Base-by-base conservation (phyloP, 257 asterid genomes). In the Forsythia viridissima region DNA sequence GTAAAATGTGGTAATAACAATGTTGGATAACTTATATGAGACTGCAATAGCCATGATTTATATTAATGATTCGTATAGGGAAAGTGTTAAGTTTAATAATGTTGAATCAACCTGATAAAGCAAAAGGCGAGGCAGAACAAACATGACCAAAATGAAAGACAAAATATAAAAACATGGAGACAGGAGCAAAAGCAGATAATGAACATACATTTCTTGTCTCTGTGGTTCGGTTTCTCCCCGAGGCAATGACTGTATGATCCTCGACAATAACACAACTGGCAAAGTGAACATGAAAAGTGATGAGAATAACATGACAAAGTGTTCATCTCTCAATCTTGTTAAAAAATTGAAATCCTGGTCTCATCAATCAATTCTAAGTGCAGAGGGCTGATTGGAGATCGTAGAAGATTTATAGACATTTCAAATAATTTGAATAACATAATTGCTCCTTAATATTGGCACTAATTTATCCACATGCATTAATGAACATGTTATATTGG, bases 191-290 rank as follows among this genome's bases (percentile, higher is more conserved):
- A 74, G 55, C 36, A 81, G 52, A 70, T 21, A 61, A 73, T 76
- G 71, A 75, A 68, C 81, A 10, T 80, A 89, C 96, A 79, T 92
- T 94, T 87, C 97, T 84, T 12, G 90, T 94, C 89, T 94, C 92
- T 57, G 83, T 89, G 9, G 97, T 91, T 75, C 89, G 91, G 80
- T 94, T 94, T 87, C 89, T 90, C 79, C 98, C 97, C 0, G 86
- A 80, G 76, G 98, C 90, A 86, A 91, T 88, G 81, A 94, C 91
- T 71, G 79, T 73, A 77, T 89, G 91, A 61, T 88, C 90, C 88
- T 92, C 86, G 36, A 91, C 85, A 75, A 94, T 81, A 5, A 94
- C 90, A 72, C 98, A 94, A 77, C 92, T 86, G 89, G 36, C 55
- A 44, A 73, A 80, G 76, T 70, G 21, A 77, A 48, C 71, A 73